Base-by-base conservation (phyloP, 192 early-diverging fungal species). In the Coemansia sp. region DNA sequence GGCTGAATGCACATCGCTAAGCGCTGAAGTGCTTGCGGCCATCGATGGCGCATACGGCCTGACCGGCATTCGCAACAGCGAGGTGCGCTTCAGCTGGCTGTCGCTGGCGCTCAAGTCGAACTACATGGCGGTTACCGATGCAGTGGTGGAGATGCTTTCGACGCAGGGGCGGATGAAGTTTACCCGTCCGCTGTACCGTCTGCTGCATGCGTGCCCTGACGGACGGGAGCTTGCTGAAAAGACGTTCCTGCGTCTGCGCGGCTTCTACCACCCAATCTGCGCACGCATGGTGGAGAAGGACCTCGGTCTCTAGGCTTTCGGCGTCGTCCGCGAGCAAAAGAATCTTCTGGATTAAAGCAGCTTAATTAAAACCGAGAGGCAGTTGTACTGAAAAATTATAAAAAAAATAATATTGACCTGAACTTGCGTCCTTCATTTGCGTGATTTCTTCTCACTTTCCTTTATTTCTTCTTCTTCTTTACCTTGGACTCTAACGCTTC, bases 91-190 rank as follows among this genome's bases (percentile, higher is more conserved):
- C 79, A 85, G 92, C 64, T 99, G 95, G 95, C 90, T 92, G 63
- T 71, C 85, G 74, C 63, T 98, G n/a, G 91, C 91, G 64, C 82
- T 99, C 17, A 78, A 86, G 67, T 86, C 92, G 41, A 83, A 85
- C 49, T 91, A 95, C 75, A 88, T 91, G 76, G 81, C 82, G 38
- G 88, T 96, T 45, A 90, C 89, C 58, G 87, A 87, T 32, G 75
- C 88, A 2, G 95, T 96, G 5, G 87, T 89, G 9, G 83, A 76
- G 8, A 96, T 99, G 81, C 70, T 97, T 2, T 87, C 87, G n/a
- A 85, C 87, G 48, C 92, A 95, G 71, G 97, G 97, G 2, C 84
- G 96, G 54, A 97, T 98, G 96, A 97, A 97, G 84, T 96, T 88
- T 75, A 89, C 91, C 5, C 80, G 93, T 13, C 94, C 94, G 37